These are phyloP conservation scores for Lasiodiplodia hormozganensis DNA, from an alignment of 2,329 filamentous ascomycete genomes.

Conservation along the genomic window DNA sequence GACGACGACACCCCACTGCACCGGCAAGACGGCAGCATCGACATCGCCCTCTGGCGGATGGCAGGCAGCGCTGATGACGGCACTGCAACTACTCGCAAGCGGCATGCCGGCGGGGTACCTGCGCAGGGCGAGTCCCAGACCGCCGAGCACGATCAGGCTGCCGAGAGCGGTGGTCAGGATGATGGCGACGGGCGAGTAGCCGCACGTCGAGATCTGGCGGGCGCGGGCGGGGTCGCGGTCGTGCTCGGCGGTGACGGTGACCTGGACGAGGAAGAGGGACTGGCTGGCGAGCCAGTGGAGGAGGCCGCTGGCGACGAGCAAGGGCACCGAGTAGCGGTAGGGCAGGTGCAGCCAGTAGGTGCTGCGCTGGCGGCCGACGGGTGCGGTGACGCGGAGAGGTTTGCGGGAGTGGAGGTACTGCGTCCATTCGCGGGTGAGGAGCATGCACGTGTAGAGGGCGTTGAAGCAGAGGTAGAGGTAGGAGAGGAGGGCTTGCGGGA, in stretches of 20 bases:
- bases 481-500: slow-evolving; percentile 46
- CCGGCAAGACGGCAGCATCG: slow-evolving; percentile 32
- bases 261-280: slow-evolving; percentile 49
- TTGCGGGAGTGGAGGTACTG: slow-evolving; percentile 45
- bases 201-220: slow-evolving; percentile 28
- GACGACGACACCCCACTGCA: slow-evolving; percentile 40
- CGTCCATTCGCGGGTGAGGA: slow-evolving; percentile 56
- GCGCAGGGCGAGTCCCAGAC: slow-evolving; percentile 31
- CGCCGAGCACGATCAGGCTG: slow-evolving; percentile 30
- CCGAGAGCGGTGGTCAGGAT: slow-evolving; percentile 32
- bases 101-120: slow-evolving; percentile 38
- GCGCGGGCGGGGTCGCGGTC: background rate
- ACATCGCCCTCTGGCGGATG: slow-evolving; percentile 35
- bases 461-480: slow-evolving; percentile 57
- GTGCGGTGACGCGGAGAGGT: slow-evolving; percentile 47
- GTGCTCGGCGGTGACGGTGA: slow-evolving; percentile 31
- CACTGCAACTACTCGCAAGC: slow-evolving; percentile 38
- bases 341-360: slow-evolving; percentile 53
- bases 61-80: slow-evolving; percentile 45
- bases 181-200: slow-evolving; percentile 30
- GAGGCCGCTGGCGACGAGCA: slow-evolving; percentile 41
- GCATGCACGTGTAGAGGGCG: slow-evolving; percentile 55
- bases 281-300: slow-evolving; percentile 56
- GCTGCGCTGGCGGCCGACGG: slow-evolving; percentile 44
- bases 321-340: slow-evolving; percentile 46